Conservation (phyloP, 2,329 filamentous ascomycete species). For the Epichloe bromicola region DNA sequence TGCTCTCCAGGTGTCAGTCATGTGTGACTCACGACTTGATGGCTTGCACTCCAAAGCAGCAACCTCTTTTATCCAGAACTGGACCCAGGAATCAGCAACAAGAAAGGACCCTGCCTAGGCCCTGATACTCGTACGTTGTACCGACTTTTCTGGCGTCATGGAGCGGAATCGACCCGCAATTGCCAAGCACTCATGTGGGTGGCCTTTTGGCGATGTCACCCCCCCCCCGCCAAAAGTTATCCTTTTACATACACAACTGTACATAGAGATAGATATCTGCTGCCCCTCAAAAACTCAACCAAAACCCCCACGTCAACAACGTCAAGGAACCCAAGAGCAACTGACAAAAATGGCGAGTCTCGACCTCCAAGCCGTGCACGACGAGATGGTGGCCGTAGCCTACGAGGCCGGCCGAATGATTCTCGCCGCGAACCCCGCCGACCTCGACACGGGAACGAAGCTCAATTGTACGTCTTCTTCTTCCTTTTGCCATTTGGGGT, state of each 20-base stretch:
- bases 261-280: background rate
- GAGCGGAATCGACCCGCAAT: background rate
- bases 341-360: slow-evolving; percentile 15
- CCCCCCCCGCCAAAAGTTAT: background rate
- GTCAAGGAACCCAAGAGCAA: background rate
- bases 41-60: no score
- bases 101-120: no score
- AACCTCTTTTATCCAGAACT: no score
- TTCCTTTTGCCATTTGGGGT: background rate
- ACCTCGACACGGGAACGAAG: slow-evolving; percentile 46
- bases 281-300: background rate
- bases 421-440: slow-evolving; percentile 43
- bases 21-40: no score
- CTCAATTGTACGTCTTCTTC: slow-evolving; percentile 42
- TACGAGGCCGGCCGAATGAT: slow-evolving; percentile 54
- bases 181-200: background rate
- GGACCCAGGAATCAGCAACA: no score
- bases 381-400: slow-evolving; percentile 46
- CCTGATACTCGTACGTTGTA: background rate
- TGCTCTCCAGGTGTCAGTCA: no score
- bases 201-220: background rate
- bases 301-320: background rate
- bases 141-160: background rate
- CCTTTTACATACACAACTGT: background rate
- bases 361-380: slow-evolving; percentile 48